Conservation (phyloP, 345 rosid genomes). For the Eutrema yunnanense region DNA sequence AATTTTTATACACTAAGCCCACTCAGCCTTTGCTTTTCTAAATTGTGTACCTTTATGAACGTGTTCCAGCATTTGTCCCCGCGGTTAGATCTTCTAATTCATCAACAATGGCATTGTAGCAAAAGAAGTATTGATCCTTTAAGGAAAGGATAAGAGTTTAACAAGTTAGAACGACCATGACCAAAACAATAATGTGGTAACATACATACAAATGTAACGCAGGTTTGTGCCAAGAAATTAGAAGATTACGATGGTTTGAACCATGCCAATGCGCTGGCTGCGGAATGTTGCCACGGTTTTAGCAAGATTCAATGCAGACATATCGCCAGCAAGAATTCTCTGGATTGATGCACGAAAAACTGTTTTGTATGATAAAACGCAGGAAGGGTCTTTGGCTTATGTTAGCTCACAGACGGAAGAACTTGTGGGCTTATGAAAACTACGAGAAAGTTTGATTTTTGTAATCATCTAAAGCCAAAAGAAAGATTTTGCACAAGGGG, state of each 20-base stretch:
- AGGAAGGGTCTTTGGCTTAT: slow-evolving; percentile 23
- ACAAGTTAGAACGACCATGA: not conserved
- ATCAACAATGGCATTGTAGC: slow-evolving; percentile 64
- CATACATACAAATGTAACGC: not conserved
- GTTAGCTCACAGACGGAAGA: slow-evolving; percentile 22
- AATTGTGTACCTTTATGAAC: slow-evolving; percentile 29
- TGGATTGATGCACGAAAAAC: slow-evolving; percentile 40
- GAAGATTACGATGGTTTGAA: slow-evolving; percentile 74
- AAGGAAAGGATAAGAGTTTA: not conserved
- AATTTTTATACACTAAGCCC: not conserved
- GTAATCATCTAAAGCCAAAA: slow-evolving; percentile 14
- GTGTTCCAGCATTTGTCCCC: slow-evolving; percentile 19
- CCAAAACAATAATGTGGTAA: not conserved
- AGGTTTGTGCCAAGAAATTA: not conserved
- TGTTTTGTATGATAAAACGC: slow-evolving; percentile 12
- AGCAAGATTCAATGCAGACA: slow-evolving; percentile 75
- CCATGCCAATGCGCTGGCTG: slow-evolving; percentile 90
- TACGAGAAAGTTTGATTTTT: not conserved
- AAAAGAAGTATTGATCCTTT: slow-evolving; percentile 79
- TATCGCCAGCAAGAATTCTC: slow-evolving; percentile 82
- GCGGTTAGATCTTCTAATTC: slow-evolving; percentile 59
- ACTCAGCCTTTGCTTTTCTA: not conserved
- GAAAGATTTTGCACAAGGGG: slow-evolving; percentile 27
- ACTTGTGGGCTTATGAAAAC: slow-evolving; percentile 23
- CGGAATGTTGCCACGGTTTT: slow-evolving; percentile 60